phyloP scores from a whole-genome alignment of 148 eudicot species.

The Drosera capensis region DNA sequence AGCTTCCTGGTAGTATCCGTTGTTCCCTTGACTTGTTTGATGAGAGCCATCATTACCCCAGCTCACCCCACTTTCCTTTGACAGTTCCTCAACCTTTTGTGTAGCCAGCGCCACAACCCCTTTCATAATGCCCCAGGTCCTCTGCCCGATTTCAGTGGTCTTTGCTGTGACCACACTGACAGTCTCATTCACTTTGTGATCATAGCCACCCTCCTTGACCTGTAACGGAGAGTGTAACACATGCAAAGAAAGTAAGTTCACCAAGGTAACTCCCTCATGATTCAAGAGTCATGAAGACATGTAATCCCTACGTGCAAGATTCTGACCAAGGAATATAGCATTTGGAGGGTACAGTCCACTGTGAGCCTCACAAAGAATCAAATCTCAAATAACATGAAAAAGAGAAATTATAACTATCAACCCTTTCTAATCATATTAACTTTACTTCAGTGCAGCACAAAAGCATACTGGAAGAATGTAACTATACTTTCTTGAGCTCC shows the following conservation, averaged over 20 bases:
- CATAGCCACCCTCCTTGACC: conserved; percentile 87
- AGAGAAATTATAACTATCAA: too few relatives aligned
- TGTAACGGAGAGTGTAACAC: conserved; percentile 5
- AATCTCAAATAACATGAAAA: too few relatives aligned
- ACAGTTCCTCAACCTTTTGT: conserved; percentile 73
- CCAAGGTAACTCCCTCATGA: too few relatives aligned
- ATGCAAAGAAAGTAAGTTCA: neutral
- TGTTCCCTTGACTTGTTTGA: conserved; percentile 8
- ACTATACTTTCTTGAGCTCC: too few relatives aligned
- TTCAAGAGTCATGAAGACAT: too few relatives aligned
- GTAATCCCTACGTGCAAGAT: too few relatives aligned
- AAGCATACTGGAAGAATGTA: too few relatives aligned
- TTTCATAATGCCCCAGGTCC: conserved; percentile 90
- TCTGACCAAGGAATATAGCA: too few relatives aligned
- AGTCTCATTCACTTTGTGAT: conserved; percentile 80
- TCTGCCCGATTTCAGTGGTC: conserved; percentile 81
- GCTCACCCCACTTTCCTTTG: conserved; percentile 34
- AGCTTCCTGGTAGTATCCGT: conserved; percentile 57
- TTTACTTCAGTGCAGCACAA: too few relatives aligned
- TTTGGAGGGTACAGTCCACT: too few relatives aligned
- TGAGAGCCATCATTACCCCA: neutral
- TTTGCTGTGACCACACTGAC: conserved; percentile 77
- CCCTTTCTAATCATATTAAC: too few relatives aligned
- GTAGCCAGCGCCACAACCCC: conserved; percentile 91
- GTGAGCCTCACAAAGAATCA: too few relatives aligned